Evolutionary conservation across 2,329 filamentous ascomycete genomes (phyloP).

Genomic region (Sclerotinia borealis): DNA sequence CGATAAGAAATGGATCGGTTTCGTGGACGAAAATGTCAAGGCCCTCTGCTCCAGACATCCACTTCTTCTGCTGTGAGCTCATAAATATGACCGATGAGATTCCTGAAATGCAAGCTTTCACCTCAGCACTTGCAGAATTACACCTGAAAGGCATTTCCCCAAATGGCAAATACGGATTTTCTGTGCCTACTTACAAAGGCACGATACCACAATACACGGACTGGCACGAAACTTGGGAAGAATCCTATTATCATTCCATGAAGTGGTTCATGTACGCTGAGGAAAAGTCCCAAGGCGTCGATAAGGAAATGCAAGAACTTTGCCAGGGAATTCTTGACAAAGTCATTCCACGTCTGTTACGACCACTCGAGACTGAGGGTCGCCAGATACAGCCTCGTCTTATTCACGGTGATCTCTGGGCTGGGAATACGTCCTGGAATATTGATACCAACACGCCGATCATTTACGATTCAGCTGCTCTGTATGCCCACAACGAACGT

Average conservation of each 20-base stretch:
- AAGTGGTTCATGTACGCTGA: constrained; percentile 20
- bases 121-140: constrained; percentile 23
- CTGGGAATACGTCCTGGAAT: constrained; percentile 11
- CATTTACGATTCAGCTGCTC: constrained; percentile 1
- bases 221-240: constrained; percentile 3
- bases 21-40: constrained; percentile 11
- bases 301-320: not conserved
- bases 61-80: constrained; percentile 30
- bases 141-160: constrained; percentile 14
- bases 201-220: not conserved
- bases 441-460: not conserved
- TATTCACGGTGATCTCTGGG: constrained; percentile 18
- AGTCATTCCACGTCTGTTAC: constrained; percentile 11
- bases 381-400: constrained; percentile 14
- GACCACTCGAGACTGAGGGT: constrained; percentile 4
- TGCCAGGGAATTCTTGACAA: constrained; percentile 1
- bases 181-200: constrained; percentile 33
- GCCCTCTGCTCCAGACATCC: constrained; percentile 22
- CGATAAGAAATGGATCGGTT: constrained; percentile 6
- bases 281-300: not conserved
- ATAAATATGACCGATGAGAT: constrained; percentile 25
- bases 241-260: not conserved
- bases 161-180: constrained; percentile 5
- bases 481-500: constrained; percentile 8
- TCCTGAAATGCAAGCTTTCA: constrained; percentile 21